Evolutionary conservation across 768 basidiomycete species (phyloP).

Genomic region (Leccinum disarticulatum): DNA sequence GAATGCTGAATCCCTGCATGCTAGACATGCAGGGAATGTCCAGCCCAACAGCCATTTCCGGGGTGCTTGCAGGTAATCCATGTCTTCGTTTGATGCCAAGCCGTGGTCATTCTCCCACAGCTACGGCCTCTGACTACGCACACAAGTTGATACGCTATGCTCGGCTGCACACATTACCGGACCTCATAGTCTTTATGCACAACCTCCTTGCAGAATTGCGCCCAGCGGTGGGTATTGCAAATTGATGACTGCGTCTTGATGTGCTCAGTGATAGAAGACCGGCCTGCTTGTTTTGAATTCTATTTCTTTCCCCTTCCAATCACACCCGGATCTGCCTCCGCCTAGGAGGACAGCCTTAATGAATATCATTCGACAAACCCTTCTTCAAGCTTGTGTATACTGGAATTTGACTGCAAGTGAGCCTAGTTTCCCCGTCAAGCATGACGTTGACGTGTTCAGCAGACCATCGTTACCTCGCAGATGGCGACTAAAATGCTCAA

Average conservation of each 20-base stretch:
- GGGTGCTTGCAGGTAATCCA: conserved; percentile 26
- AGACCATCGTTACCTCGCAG: conserved; percentile 66
- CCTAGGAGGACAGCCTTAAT: conserved; percentile 45
- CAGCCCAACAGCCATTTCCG: conserved; percentile 37
- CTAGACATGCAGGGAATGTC: conserved; percentile 53
- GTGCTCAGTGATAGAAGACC: conserved; percentile 34
- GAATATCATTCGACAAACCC: conserved; percentile 50
- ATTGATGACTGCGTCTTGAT: conserved; percentile 8
- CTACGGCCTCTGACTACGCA: conserved; percentile 38
- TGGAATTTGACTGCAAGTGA: conserved; percentile 49
- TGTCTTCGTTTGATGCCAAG: conserved; percentile 10
- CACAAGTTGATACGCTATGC: conserved; percentile 26
- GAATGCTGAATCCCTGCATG: conserved; percentile 9
- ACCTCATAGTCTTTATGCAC: conserved; percentile 59
- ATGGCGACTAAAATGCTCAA: conserved; percentile 67
- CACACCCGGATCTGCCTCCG: conserved; percentile 37
- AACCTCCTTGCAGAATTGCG: conserved; percentile 49
- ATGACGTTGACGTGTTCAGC: conserved; percentile 8
- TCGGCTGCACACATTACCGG: conserved; percentile 46
- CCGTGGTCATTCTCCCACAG: conserved; percentile 32
- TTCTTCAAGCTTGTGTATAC: conserved; percentile 49
- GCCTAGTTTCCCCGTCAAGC: conserved; percentile 1
- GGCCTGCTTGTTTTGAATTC: conserved; percentile 65
- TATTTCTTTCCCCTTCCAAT: conserved; percentile 67
- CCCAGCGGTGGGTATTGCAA: conserved; percentile 43